Conservation (phyloP, 106 monocot species). For the Apostasia ramifera region DNA sequence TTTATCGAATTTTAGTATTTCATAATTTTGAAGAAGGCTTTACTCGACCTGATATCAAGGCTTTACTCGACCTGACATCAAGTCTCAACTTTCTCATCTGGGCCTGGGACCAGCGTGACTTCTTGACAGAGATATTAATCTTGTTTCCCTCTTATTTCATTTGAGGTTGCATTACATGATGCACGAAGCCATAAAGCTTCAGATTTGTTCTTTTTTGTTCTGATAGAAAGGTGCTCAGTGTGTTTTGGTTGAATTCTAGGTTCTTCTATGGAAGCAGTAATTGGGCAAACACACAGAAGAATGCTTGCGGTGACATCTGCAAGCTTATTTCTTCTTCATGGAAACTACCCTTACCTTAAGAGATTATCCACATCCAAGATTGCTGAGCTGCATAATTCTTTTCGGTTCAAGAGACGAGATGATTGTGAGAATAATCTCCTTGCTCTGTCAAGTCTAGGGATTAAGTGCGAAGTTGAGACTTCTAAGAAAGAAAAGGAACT, state of each 20-base stretch:
- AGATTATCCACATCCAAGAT: conserved; percentile 21
- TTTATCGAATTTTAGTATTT: no score
- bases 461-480: conserved; percentile 15
- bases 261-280: conserved; percentile 39
- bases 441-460: conserved; percentile 48
- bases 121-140: no score
- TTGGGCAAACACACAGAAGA: conserved; percentile 50
- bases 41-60: no score
- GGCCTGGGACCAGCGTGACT: no score
- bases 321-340: conserved; percentile 26
- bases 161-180: no score
- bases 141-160: no score
- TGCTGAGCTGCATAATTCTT: conserved; percentile 24
- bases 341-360: conserved; percentile 19
- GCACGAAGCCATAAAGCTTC: no score
- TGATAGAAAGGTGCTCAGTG: no score
- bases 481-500: conserved; percentile 18
- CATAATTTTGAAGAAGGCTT: no score
- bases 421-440: conserved; percentile 23
- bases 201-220: no score
- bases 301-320: conserved; percentile 48
- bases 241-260: not conserved
- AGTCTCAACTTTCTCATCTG: no score
- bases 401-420: conserved; percentile 18
- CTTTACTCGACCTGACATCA: no score